Conservation (phyloP, 31 red algal species). For the Porphyra umbilicalis region DNA sequence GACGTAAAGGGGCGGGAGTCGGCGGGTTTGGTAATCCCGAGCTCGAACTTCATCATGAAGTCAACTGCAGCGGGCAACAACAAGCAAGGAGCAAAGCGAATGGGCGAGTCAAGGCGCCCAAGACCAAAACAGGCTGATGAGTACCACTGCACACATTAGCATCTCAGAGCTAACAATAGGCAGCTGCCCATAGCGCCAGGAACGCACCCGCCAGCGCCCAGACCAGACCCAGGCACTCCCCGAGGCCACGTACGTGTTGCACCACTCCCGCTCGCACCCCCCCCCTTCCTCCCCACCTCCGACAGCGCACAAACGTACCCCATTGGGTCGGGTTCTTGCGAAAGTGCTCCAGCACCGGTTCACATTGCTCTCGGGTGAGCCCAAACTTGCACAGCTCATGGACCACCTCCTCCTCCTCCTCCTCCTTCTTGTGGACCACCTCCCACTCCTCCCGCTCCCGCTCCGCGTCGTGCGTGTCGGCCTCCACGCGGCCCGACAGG, state of each 20-base stretch:
- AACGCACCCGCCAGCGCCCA: no score
- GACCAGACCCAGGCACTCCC: no score
- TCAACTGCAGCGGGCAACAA: slow-evolving; percentile 17
- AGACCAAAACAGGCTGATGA: background rate
- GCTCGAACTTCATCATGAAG: slow-evolving; percentile 61
- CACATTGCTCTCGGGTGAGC: slow-evolving; percentile 9
- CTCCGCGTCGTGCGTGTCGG: slow-evolving; percentile 21
- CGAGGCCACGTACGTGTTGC: no score
- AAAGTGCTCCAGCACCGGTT: slow-evolving; percentile 29
- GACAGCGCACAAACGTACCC: background rate
- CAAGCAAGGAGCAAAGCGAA: background rate
- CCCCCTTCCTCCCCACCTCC: background rate
- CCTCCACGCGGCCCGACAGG: slow-evolving; percentile 30
- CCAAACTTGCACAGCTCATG: slow-evolving; percentile 32
- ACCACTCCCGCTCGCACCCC: background rate
- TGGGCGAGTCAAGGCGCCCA: background rate
- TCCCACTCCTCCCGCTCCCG: slow-evolving; percentile 22
- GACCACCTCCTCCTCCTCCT: slow-evolving; percentile 36
- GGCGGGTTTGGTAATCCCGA: slow-evolving; percentile 22
- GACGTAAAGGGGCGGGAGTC: slow-evolving; percentile 11
- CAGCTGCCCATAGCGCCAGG: no score
- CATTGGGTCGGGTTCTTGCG: slow-evolving; percentile 2
- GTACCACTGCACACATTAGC: no score
- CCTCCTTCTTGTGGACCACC: slow-evolving; percentile 6
- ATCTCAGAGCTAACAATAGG: no score